Percentiles rank a stretch among this genome's conserved stretches.
These are phyloP conservation scores for Aspergillus sp. DNA, from an alignment of 2,329 filamentous ascomycete species.

Conservation along the genomic window DNA sequence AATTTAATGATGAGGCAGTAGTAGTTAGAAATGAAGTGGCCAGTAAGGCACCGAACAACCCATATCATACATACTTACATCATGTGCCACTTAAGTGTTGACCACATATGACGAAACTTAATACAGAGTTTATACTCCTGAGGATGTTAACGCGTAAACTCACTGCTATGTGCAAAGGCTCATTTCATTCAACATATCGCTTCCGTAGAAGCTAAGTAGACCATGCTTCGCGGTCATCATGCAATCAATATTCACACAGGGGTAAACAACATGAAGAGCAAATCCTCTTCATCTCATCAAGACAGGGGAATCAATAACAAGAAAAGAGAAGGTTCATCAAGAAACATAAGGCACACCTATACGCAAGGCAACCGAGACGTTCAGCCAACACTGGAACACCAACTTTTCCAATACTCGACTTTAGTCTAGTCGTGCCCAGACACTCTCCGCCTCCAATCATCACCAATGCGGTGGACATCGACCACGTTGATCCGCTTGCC, in stretches of 20 bases:
- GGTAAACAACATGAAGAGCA: neutral
- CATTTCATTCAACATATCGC: neutral
- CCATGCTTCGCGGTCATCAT: neutral
- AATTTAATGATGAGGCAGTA: too few relatives aligned
- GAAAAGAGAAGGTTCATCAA: constrained; percentile 15
- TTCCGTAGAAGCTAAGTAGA: neutral
- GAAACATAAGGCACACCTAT: constrained; percentile 5
- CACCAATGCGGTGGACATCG: constrained; percentile 75
- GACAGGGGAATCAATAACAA: constrained; percentile 12
- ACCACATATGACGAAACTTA: too few relatives aligned
- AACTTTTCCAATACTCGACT: neutral
- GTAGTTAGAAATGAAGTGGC: too few relatives aligned
- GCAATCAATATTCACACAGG: constrained; percentile 5
- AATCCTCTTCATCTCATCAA: constrained; percentile 10
- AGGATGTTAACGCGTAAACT: too few relatives aligned
- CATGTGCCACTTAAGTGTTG: too few relatives aligned
- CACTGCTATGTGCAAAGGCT: neutral
- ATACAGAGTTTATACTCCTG: neutral
- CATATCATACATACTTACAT: too few relatives aligned
- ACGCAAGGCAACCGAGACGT: neutral
- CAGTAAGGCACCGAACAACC: too few relatives aligned
- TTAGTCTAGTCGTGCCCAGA: constrained; percentile 58
- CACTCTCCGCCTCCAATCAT: constrained; percentile 83
- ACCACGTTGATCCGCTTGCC: constrained; percentile 88
- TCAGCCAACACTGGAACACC: neutral